Base-by-base conservation (phyloP, 495 filamentous ascomycete species). In the Pseudoneurospora amorphoporcata region DNA sequence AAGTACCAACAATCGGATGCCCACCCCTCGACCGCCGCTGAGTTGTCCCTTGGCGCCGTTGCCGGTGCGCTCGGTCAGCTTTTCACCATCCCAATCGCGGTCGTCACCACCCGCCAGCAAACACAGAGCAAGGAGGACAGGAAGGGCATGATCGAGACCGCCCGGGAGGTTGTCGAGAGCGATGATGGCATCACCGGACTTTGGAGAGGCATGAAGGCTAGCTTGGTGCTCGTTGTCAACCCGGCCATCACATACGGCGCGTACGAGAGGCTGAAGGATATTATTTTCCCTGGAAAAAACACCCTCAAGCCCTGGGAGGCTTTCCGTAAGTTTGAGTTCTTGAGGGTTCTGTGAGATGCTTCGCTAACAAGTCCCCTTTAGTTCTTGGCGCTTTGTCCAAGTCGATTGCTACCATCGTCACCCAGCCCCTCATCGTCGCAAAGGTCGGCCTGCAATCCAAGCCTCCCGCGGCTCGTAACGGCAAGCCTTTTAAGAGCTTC, bases 191-290 rank as follows among this genome's bases (percentile, higher is more conserved):
- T 91, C 81, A 86, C 86, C 58, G 95, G 95, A 6, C 86, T 99
- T 39, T 99, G 95, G 95, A 89, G 95, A 79, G 95, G 95, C 0
- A 79, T 99, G 73, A 98, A 98, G 84, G 95, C 96, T 42, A 97
- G 94, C 80, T 87, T 99, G 82, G 95, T 99, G 29, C 84, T 99
- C 70, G 96, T 99, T 5, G 89, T 97, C 71, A 99, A 99, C 79
- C 95, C 95, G 41, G 92, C 94, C 12, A 99, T 99, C 82, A 99
- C 95, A 39, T 99, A 99, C 76, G 95, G 95, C 39, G 94, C 94
- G 71, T 99, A 99, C 78, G 94, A 99, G 83, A 88, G 94, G 73
- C 82, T 98, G 73, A 92, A 92, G 82, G 90, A 92, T 32, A 73
- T 89, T 10, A 75, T 98, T 23, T 98, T 94, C 80, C 89, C 92